phyloP scores from a whole-genome alignment of 306 rosid species.

The cucumber (Cucumis sativus) region DNA sequence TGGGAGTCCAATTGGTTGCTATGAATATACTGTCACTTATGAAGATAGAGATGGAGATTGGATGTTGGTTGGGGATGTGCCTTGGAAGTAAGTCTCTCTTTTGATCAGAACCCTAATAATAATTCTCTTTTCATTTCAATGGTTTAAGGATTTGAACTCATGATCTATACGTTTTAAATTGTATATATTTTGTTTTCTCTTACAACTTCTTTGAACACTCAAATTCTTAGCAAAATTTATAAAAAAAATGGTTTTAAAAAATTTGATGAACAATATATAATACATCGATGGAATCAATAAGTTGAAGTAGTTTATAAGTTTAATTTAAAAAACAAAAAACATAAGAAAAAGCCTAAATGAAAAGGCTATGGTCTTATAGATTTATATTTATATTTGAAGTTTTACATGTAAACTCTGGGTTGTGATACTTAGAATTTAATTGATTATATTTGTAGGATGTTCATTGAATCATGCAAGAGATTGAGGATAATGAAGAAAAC shows the following conservation, averaged over 20 bases:
- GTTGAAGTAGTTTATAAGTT: too few species aligned
- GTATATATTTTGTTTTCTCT: too few species aligned
- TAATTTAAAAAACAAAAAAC: too few species aligned
- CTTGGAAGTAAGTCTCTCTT: conserved; percentile 16
- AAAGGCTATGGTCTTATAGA: too few species aligned
- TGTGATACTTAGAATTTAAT: background rate
- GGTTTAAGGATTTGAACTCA: background rate
- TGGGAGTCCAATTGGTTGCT: conserved; percentile 48
- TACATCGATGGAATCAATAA: too few species aligned
- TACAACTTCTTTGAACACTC: too few species aligned
- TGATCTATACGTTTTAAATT: too few species aligned
- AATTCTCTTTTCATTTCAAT: background rate
- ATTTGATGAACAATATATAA: too few species aligned
- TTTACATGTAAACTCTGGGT: background rate
- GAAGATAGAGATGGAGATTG: conserved; percentile 13
- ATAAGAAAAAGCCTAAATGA: too few species aligned
- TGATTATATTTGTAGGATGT: conserved; percentile 2
- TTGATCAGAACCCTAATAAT: background rate
- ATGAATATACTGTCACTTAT: conserved; percentile 38
- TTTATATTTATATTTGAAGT: too few species aligned
- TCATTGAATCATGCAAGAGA: conserved; percentile 11
- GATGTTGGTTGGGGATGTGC: conserved; percentile 14
- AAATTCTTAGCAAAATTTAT: too few species aligned
- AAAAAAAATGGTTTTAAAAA: too few species aligned
- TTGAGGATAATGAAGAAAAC: conserved; percentile 9